These are phyloP conservation scores for Sedum album DNA, from an alignment of 164 flowering plant genomes.

Conservation along the genomic window DNA sequence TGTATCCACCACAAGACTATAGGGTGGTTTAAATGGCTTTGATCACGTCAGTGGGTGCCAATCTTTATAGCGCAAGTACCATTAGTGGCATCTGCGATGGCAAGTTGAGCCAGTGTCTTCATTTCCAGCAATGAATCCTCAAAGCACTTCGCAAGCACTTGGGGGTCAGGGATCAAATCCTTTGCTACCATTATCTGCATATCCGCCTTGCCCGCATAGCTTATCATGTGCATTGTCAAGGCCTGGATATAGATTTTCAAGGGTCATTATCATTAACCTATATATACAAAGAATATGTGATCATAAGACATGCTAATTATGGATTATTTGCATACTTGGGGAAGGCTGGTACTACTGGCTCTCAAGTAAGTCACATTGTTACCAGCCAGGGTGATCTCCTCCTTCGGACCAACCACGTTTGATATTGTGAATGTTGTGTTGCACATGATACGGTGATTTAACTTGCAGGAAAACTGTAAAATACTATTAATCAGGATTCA, in stretches of 20 bases:
- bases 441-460: constrained; percentile 51
- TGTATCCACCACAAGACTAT: neutral
- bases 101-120: constrained; percentile 23
- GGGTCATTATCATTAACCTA: neutral
- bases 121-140: constrained; percentile 68
- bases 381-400: constrained; percentile 47
- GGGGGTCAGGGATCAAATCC: constrained; percentile 72
- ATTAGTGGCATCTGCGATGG: neutral
- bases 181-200: constrained; percentile 75
- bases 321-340: constrained; percentile 37
- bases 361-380: constrained; percentile 50
- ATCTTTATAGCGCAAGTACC: neutral
- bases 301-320: neutral
- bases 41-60: neutral
- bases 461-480: constrained; percentile 35
- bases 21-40: neutral
- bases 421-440: constrained; percentile 72
- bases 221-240: constrained; percentile 76
- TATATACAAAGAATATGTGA: neutral
- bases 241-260: constrained; percentile 35
- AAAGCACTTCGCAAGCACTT: constrained; percentile 67
- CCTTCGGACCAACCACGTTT: constrained; percentile 60
- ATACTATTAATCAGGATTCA: neutral
- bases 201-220: constrained; percentile 70
- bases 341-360: constrained; percentile 32